A percentile compares a stretch with the other conserved stretches of the same genome.
These are phyloP conservation scores for Plectranthus barbatus DNA, from an alignment of 257 asterid genomes.

Conservation along the genomic window DNA sequence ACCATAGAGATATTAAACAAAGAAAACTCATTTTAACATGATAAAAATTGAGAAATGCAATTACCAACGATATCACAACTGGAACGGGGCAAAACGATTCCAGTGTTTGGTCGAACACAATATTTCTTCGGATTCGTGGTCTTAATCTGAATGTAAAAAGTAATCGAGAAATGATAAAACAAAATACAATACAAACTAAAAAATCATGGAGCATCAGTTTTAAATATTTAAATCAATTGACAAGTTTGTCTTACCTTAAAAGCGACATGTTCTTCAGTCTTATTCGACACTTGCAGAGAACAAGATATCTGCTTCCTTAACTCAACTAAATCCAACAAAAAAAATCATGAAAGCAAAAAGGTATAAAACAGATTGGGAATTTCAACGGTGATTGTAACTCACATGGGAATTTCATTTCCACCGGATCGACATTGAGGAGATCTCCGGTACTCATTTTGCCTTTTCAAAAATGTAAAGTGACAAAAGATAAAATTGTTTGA, in stretches of 20 bases:
- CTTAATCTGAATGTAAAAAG: conserved; percentile 19
- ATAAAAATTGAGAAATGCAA: neutral
- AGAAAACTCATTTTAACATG: neutral
- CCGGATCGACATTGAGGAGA: conserved; percentile 50
- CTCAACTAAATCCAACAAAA: conserved; percentile 42
- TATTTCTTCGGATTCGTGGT: conserved; percentile 81
- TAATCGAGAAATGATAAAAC: neutral
- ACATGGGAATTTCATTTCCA: conserved; percentile 67
- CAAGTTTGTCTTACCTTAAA: conserved; percentile 52
- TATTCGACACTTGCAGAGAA: conserved; percentile 58
- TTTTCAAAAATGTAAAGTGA: neutral
- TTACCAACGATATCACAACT: conserved; percentile 43
- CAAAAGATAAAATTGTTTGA: neutral
- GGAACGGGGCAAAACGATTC: conserved; percentile 59
- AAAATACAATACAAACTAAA: neutral
- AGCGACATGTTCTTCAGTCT: conserved; percentile 64
- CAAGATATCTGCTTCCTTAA: conserved; percentile 78
- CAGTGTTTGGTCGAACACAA: conserved; percentile 75
- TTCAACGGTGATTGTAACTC: conserved; percentile 4
- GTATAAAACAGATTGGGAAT: neutral
- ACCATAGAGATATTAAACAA: too few relatives aligned
- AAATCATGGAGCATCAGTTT: neutral
- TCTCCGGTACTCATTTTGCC: conserved; percentile 43
- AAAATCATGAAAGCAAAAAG: neutral
- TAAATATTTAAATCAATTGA: conserved; percentile 7